Conservation (phyloP, 176 grass and related monocot genomes). For the Oryza glaberrima region DNA sequence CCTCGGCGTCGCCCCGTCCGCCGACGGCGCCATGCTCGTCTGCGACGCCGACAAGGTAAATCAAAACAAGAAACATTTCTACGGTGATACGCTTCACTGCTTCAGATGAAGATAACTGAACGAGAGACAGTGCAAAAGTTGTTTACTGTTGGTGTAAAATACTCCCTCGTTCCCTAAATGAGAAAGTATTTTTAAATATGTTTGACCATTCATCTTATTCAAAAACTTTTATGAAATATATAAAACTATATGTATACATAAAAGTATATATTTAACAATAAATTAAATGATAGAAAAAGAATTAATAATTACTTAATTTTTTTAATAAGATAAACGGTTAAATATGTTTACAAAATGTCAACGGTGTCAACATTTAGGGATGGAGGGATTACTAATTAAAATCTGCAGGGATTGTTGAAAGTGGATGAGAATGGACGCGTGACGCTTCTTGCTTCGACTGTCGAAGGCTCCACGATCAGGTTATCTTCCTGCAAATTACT, state of each 20-base stretch:
- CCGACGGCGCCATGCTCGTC: slow-evolving; percentile 61
- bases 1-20: slow-evolving; percentile 59
- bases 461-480: slow-evolving; percentile 58
- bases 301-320: too few species aligned
- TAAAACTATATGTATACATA: too few species aligned
- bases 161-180: too few species aligned
- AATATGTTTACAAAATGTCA: too few species aligned
- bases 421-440: slow-evolving; percentile 56
- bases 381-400: not conserved
- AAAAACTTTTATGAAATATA: too few species aligned
- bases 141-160: not conserved
- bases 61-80: not conserved
- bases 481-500: slow-evolving; percentile 4
- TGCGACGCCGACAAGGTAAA: slow-evolving; percentile 68
- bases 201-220: too few species aligned
- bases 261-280: too few species aligned
- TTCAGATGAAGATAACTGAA: too few species aligned
- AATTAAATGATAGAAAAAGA: too few species aligned
- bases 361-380: too few species aligned
- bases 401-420: slow-evolving; percentile 60
- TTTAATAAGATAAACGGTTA: too few species aligned
- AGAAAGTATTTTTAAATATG: too few species aligned
- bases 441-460: slow-evolving; percentile 60
- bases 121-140: not conserved
- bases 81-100: not conserved